These are phyloP conservation scores for Stemphylium lycopersici DNA, from an alignment of 2,329 filamentous ascomycete genomes.

Conservation along the genomic window DNA sequence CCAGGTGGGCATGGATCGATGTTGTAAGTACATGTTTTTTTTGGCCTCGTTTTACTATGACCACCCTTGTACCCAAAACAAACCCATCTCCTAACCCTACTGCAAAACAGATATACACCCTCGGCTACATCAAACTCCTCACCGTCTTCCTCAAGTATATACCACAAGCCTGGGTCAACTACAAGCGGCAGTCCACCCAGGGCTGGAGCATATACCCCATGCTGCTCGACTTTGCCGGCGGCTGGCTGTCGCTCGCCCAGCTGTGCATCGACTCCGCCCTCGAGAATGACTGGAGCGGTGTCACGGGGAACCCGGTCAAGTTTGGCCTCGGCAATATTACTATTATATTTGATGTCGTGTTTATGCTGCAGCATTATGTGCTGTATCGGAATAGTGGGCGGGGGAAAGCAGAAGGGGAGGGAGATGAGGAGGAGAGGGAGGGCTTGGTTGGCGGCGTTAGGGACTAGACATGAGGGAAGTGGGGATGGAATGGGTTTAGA, in stretches of 20 bases:
- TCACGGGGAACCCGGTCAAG: conserved; percentile 92
- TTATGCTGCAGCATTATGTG: conserved; percentile 87
- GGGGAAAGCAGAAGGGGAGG: conserved; percentile 26
- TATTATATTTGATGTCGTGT: conserved; percentile 84
- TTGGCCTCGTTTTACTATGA: too few species aligned
- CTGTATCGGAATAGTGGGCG: conserved; percentile 62
- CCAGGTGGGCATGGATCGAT: conserved; percentile 68
- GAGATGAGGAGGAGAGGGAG: conserved; percentile 35
- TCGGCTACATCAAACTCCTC: conserved; percentile 87
- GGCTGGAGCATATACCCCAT: conserved; percentile 91
- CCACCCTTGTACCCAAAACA: too few species aligned
- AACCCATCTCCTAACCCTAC: too few species aligned
- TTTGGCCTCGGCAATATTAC: conserved; percentile 84
- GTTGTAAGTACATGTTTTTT: too few species aligned
- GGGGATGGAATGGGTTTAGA: too few species aligned
- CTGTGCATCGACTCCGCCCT: conserved; percentile 83
- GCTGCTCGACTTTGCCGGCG: conserved; percentile 81
- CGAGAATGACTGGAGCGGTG: conserved; percentile 85
- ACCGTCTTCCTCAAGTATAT: conserved; percentile 92
- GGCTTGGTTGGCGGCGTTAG: conserved; percentile 22
- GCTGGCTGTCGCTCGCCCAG: conserved; percentile 80
- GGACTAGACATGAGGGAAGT: not conserved
- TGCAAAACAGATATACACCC: conserved; percentile 60
- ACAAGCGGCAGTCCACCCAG: conserved; percentile 78
- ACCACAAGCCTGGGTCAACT: conserved; percentile 74